Conservation (phyloP, 169 alveolate species). For the Cryptosporidium meleagridis region DNA sequence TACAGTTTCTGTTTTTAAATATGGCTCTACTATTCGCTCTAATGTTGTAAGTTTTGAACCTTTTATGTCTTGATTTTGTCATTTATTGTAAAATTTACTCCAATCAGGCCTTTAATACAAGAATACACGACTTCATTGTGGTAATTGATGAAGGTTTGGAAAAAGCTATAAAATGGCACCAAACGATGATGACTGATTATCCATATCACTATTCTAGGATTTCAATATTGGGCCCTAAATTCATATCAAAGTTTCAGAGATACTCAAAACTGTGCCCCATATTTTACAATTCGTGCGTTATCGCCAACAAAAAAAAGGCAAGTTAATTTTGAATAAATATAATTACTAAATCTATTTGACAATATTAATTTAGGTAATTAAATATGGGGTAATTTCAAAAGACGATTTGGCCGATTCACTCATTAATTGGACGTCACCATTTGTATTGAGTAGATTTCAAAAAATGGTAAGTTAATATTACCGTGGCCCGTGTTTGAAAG, state of each 20-base stretch:
- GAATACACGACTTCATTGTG: slow-evolving; percentile 65
- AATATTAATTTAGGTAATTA: slow-evolving; percentile 20
- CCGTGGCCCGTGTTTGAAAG: not conserved
- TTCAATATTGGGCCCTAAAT: not conserved
- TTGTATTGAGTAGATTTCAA: slow-evolving; percentile 29
- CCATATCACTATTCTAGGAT: slow-evolving; percentile 49
- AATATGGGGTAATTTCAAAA: slow-evolving; percentile 33
- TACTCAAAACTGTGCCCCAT: slow-evolving; percentile 27
- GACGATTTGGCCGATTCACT: slow-evolving; percentile 11
- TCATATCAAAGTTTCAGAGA: slow-evolving; percentile 19
- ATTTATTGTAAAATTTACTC: not conserved
- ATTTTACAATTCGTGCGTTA: slow-evolving; percentile 41
- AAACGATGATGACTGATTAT: not conserved
- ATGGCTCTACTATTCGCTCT: slow-evolving; percentile 67
- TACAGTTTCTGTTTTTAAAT: slow-evolving; percentile 53
- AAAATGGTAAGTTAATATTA: slow-evolving; percentile 34
- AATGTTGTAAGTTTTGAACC: slow-evolving; percentile 19
- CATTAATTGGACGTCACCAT: slow-evolving; percentile 43
- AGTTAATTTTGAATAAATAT: not conserved
- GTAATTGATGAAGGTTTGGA: slow-evolving; percentile 15
- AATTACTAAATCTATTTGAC: not conserved
- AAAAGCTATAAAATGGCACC: slow-evolving; percentile 43
- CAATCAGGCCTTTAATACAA: slow-evolving; percentile 33
- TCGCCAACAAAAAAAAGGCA: slow-evolving; percentile 34
- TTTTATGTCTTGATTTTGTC: not conserved